These are phyloP conservation scores for Cardamine occulta DNA, from an alignment of 345 rosid species.

Conservation along the genomic window DNA sequence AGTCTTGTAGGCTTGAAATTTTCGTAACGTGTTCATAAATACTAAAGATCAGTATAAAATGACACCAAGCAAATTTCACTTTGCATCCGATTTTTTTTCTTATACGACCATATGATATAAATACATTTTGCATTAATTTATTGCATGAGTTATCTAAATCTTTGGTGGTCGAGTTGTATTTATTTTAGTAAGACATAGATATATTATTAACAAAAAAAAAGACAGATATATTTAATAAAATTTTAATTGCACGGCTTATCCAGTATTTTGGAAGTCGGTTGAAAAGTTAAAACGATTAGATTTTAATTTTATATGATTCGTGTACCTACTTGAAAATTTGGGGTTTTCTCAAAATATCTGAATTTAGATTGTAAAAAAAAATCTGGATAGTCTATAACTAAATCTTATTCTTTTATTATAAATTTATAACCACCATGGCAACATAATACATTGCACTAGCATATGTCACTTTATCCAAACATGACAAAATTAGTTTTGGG, in stretches of 20 bases:
- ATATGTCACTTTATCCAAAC: constrained; percentile 30
- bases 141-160: constrained; percentile 4
- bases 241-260: constrained; percentile 28
- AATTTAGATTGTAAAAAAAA: background rate
- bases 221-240: background rate
- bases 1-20: background rate
- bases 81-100: background rate
- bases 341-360: constrained; percentile 32
- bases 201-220: background rate
- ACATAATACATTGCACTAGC: background rate
- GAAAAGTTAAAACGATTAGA: constrained; percentile 1
- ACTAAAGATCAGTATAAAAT: background rate
- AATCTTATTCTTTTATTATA: constrained; percentile 4
- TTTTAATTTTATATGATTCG: background rate
- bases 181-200: background rate
- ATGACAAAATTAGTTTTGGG: background rate
- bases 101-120: background rate
- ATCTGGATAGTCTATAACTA: constrained; percentile 3
- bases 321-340: constrained; percentile 32
- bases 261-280: constrained; percentile 13
- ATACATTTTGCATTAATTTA: constrained; percentile 21
- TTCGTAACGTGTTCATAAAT: background rate
- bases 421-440: constrained; percentile 20
- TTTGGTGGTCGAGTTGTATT: background rate
- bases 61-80: background rate